Evolutionary conservation across 441 rosid genomes (phyloP).

Genomic region (Erodium moschatum): DNA sequence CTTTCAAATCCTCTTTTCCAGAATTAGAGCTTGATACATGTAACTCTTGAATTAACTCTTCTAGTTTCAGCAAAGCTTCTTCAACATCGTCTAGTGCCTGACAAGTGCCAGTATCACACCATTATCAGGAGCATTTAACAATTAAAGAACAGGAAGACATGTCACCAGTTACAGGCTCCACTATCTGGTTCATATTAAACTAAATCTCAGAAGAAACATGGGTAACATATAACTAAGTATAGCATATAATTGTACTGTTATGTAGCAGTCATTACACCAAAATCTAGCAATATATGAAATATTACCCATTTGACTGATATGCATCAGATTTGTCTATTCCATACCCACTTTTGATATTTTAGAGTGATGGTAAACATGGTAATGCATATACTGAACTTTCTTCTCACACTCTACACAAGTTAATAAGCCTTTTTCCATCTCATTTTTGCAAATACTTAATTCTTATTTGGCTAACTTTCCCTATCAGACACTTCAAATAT

Average conservation of each 20-base stretch:
- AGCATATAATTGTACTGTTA: slow-evolving; percentile 5
- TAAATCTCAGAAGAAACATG: slow-evolving; percentile 9
- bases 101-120: slow-evolving; percentile 20
- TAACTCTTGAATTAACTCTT: slow-evolving; percentile 72
- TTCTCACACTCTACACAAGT: background rate
- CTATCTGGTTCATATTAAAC: slow-evolving; percentile 2
- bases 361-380: background rate
- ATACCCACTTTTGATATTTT: background rate
- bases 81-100: slow-evolving; percentile 94
- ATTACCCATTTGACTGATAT: background rate
- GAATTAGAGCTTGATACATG: slow-evolving; percentile 67
- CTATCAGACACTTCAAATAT: background rate
- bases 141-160: slow-evolving; percentile 19
- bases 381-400: no score
- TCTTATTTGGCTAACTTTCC: background rate
- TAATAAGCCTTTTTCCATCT: background rate
- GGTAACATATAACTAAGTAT: slow-evolving; percentile 2
- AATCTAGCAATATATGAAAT: slow-evolving; percentile 4
- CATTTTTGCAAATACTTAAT: background rate
- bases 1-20: slow-evolving; percentile 86
- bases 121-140: slow-evolving; percentile 21
- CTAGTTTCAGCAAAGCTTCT: slow-evolving; percentile 71
- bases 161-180: slow-evolving; percentile 6
- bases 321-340: background rate
- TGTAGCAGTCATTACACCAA: background rate